Evolutionary conservation across 192 early-diverging fungal species (phyloP).

Genomic region (Helicostylum pulchrum): DNA sequence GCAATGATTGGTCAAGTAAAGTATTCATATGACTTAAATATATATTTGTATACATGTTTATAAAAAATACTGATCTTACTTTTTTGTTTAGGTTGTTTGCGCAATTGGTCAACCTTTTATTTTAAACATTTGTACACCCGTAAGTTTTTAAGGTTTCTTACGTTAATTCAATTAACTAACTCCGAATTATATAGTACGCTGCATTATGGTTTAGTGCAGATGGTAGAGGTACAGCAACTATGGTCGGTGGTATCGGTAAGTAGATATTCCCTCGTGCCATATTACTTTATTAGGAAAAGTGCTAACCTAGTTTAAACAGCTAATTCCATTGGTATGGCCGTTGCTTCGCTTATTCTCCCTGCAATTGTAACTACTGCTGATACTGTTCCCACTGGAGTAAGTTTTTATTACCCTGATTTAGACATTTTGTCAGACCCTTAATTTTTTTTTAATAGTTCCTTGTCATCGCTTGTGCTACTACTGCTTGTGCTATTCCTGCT

Average conservation of each 20-base stretch:
- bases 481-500: constrained; percentile 40
- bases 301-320: constrained; percentile 7
- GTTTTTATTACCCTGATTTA: not conserved
- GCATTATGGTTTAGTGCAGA: constrained; percentile 51
- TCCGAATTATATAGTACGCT: constrained; percentile 42
- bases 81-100: constrained; percentile 30
- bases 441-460: constrained; percentile 23
- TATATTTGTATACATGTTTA: not conserved
- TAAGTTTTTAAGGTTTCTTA: constrained; percentile 12
- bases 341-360: constrained; percentile 50
- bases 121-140: constrained; percentile 48
- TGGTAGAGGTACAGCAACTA: constrained; percentile 46
- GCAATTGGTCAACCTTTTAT: constrained; percentile 55
- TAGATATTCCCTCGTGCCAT: not conserved
- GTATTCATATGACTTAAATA: not conserved
- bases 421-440: not conserved
- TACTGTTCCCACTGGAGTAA: constrained; percentile 37
- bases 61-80: not conserved
- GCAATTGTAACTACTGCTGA: constrained; percentile 35
- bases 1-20: constrained; percentile 48
- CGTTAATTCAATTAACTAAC: not conserved
- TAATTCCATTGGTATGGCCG: constrained; percentile 46
- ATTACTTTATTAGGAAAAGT: not conserved
- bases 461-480: constrained; percentile 42
- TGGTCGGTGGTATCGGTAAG: constrained; percentile 45